Conservation (phyloP, 1,139 yeast genomes). For the Candida dubliniensis region DNA sequence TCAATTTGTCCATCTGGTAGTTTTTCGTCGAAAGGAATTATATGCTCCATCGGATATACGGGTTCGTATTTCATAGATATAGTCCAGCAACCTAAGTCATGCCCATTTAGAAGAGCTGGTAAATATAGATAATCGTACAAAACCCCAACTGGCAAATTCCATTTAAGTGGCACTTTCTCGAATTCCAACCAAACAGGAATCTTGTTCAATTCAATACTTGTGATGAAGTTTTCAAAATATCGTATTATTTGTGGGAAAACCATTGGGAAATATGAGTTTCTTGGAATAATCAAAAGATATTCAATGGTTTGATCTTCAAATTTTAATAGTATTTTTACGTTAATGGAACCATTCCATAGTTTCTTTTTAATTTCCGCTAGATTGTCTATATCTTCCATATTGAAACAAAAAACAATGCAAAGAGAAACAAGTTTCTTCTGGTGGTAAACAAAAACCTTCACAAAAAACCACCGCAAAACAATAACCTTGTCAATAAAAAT, state of each 20-base stretch:
- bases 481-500: not conserved
- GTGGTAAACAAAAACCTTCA: too few species aligned
- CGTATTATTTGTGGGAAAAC: conserved; percentile 40
- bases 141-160: conserved; percentile 82
- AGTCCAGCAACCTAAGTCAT: conserved; percentile 41
- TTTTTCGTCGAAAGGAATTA: conserved; percentile 45
- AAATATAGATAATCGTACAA: conserved; percentile 54
- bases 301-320: conserved; percentile 14
- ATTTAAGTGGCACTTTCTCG: conserved; percentile 62
- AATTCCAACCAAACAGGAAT: conserved; percentile 65
- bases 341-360: conserved; percentile 60
- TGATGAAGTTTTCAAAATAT: conserved; percentile 41
- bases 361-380: conserved; percentile 27
- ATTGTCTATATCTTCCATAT: conserved; percentile 2
- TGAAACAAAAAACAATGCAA: not conserved
- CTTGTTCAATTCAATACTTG: conserved; percentile 16
- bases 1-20: conserved; percentile 15
- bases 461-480: too few species aligned
- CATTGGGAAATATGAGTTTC: conserved; percentile 63
- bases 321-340: conserved; percentile 35
- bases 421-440: too few species aligned
- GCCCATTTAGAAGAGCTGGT: conserved; percentile 11
- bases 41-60: conserved; percentile 49
- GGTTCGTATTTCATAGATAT: conserved; percentile 39
- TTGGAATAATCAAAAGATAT: conserved; percentile 24